Evolutionary conservation across 1,284 basidiomycete species (phyloP).

Genomic region (Ustilago lituana): DNA sequence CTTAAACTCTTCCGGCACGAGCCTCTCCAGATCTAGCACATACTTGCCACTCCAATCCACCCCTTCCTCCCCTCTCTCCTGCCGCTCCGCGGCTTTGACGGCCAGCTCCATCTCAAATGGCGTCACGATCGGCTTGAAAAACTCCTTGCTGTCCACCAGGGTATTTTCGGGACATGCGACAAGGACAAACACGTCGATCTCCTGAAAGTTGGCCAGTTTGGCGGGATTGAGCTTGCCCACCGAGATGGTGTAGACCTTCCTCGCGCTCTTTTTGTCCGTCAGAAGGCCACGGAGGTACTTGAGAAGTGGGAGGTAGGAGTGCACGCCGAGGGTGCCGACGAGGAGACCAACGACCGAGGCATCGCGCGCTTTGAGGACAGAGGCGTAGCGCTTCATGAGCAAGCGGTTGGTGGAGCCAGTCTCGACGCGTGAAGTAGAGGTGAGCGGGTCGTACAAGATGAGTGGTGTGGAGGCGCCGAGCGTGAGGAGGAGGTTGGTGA

Average conservation of each 20-base stretch:
- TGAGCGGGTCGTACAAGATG: slow-evolving; percentile 79
- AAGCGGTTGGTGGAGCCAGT: slow-evolving; percentile 76
- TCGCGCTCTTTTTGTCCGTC: slow-evolving; percentile 75
- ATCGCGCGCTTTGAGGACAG: slow-evolving; percentile 87
- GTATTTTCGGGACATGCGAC: slow-evolving; percentile 95
- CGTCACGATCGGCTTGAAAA: slow-evolving; percentile 88
- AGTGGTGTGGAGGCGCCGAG: slow-evolving; percentile 68
- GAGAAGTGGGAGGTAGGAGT: slow-evolving; percentile 36
- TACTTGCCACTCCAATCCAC: slow-evolving; percentile 80
- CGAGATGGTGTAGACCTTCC: slow-evolving; percentile 81
- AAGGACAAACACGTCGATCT: slow-evolving; percentile 94
- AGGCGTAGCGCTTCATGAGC: slow-evolving; percentile 89
- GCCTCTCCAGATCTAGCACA: slow-evolving; percentile 78
- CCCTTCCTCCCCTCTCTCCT: slow-evolving; percentile 32
- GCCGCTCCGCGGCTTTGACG: slow-evolving; percentile 69
- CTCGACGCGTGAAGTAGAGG: slow-evolving; percentile 70
- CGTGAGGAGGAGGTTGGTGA: slow-evolving; percentile 79
- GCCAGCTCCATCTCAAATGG: slow-evolving; percentile 91
- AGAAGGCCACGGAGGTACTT: slow-evolving; percentile 46
- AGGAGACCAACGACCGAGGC: slow-evolving; percentile 95
- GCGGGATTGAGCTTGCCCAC: slow-evolving; percentile 95
- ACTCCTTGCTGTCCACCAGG: slow-evolving; percentile 84
- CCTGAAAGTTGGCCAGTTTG: slow-evolving; percentile 94
- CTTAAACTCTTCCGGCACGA: slow-evolving; percentile 58
- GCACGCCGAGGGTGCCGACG: slow-evolving; percentile 90